Percentiles rank a stretch among this genome's conserved stretches.
Evolutionary conservation across 208 protist genomes (phyloP).

Genomic region (Jaenimonas drosophilae): DNA sequence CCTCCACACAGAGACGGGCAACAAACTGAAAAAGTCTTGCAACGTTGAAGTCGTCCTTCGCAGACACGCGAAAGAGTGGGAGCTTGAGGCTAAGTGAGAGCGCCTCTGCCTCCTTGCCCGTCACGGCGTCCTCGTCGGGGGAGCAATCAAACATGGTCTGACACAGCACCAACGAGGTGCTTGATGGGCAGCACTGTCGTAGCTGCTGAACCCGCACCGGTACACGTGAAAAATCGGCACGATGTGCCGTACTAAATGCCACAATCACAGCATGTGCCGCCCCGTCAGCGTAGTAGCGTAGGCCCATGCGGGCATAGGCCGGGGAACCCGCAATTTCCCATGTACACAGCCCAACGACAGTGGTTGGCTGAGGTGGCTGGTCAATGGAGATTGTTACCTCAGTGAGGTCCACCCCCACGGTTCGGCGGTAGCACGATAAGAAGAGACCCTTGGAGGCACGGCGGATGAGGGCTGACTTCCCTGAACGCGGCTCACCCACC

Average conservation of each 20-base stretch:
- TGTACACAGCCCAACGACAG: constrained; percentile 87
- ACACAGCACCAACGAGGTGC: constrained; percentile 89
- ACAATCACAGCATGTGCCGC: constrained; percentile 84
- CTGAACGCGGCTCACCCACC: constrained; percentile 91
- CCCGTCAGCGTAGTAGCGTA: constrained; percentile 85
- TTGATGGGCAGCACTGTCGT: constrained; percentile 64
- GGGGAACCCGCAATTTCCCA: constrained; percentile 87
- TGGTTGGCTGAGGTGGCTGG: too few species aligned
- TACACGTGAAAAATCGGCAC: constrained; percentile 78
- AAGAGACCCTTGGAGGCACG: constrained; percentile 90
- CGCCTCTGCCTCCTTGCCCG: constrained; percentile 78
- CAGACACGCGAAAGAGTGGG: constrained; percentile 86
- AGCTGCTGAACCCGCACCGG: constrained; percentile 84
- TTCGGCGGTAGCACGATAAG: constrained; percentile 88
- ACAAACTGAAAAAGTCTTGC: constrained; percentile 83
- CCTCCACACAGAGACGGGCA: constrained; percentile 39
- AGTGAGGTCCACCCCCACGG: constrained; percentile 61
- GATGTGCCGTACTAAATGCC: constrained; percentile 87
- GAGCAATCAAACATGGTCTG: constrained; percentile 93
- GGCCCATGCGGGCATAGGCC: constrained; percentile 43
- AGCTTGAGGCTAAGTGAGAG: constrained; percentile 70
- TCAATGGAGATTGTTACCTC: too few species aligned
- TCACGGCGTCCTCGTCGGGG: constrained; percentile 67
- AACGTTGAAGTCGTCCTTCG: constrained; percentile 92
- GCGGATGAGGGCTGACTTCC: constrained; percentile 91